Conservation (phyloP, 306 rosid species). For the Vigna trinervia region DNA sequence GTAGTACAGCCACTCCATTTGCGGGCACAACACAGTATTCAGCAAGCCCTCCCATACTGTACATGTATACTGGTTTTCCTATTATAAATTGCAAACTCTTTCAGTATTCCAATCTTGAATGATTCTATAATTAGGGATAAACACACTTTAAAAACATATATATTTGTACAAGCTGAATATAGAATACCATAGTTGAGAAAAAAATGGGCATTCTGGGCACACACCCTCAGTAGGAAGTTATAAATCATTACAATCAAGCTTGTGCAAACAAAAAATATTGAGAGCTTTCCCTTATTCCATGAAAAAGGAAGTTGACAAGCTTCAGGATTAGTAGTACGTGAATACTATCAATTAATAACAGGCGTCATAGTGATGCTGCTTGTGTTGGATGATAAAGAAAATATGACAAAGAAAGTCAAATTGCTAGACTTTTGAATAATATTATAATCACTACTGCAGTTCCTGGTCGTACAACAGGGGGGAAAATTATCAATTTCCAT, state of each 20-base stretch:
- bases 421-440: background rate
- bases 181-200: background rate
- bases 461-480: background rate
- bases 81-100: slow-evolving; percentile 48
- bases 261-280: background rate
- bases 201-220: background rate
- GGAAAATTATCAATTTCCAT: slow-evolving; percentile 14
- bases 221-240: slow-evolving; percentile 4
- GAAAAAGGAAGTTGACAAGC: slow-evolving; percentile 7
- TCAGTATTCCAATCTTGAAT: slow-evolving; percentile 40
- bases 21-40: slow-evolving; percentile 97
- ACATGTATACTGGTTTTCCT: slow-evolving; percentile 92
- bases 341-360: slow-evolving; percentile 9
- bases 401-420: background rate
- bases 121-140: slow-evolving; percentile 22
- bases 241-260: slow-evolving; percentile 13
- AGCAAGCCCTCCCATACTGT: slow-evolving; percentile 98
- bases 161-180: slow-evolving; percentile 28
- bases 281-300: slow-evolving; percentile 13
- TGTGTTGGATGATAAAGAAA: background rate
- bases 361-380: background rate
- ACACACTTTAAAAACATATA: slow-evolving; percentile 28
- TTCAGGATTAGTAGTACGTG: background rate
- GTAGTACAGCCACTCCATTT: slow-evolving; percentile 72
- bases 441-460: slow-evolving; percentile 1